Evolutionary conservation across 192 early-diverging fungal genomes (phyloP), one percentile per base, ranked within the genome.

Genomic region (Pilaira anomala): DNA sequence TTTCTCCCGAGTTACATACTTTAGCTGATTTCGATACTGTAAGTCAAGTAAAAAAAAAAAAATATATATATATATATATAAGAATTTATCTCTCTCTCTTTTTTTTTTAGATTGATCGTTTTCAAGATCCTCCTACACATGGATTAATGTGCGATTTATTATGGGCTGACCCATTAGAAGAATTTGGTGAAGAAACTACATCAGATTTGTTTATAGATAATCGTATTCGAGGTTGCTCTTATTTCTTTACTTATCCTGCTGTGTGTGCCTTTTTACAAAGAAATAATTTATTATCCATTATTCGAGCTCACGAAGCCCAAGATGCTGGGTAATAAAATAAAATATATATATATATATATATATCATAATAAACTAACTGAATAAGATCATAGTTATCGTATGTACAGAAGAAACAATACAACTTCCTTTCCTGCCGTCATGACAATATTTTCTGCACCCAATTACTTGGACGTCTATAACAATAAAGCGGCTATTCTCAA

Each of bases 401-500:
- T 98, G 96, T 98, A 98, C 75, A 83, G 91, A 51, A 96, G 95
- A 69, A 98, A 88, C 51, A 84, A 87, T 63, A 85, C 94, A 11
- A 96, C 94, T 6, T 92, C 91, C 3, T 98, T 98, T 66, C 96
- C 96, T 12, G 91, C 94, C 4, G 94, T 98, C 3, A 98, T 98
- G 76, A 98, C 96, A 11, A 94, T 98, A 44, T 98, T 98, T 67
- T 96, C 94, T 19, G 96, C 96, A 49, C 96, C 96, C 48, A 98
- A 98, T 76, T 98, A 98, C 72, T 82, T 98, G 36, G 96, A 97
- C 69, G 90, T 97, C 9, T 98, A 98, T 78, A 96, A 96, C 79
- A 98, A 98, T 83, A 98, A 98, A 79, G 96, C 94, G 39, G 96
- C 96, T 22, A 91, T 98, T 22, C 75, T 98, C 41, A 98, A 98